A percentile compares a stretch with the other conserved stretches of the same genome.
These are phyloP conservation scores for Cutaneotrichosporon dermatis DNA, from an alignment of 1,284 basidiomycete species.

Conservation along the genomic window DNA sequence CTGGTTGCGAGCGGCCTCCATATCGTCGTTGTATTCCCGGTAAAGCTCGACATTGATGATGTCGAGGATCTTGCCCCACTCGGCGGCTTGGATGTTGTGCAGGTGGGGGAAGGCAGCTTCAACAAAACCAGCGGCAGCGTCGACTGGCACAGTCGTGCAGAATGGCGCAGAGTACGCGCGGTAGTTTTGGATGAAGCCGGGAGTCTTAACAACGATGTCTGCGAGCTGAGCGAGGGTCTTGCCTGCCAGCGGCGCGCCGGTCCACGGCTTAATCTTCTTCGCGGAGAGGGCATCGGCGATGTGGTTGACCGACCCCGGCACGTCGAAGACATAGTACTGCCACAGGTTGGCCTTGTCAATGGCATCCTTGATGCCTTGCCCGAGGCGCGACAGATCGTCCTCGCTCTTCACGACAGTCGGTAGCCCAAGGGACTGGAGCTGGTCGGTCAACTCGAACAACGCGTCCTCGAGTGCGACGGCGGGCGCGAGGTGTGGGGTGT, in stretches of 20 bases:
- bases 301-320: slow-evolving; percentile 47
- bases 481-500: slow-evolving; percentile 80
- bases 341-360: slow-evolving; percentile 69
- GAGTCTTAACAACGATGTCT: slow-evolving; percentile 54
- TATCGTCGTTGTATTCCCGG: slow-evolving; percentile 76
- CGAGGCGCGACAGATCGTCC: slow-evolving; percentile 64
- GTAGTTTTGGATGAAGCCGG: slow-evolving; percentile 58
- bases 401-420: slow-evolving; percentile 59
- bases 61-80: slow-evolving; percentile 73
- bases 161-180: slow-evolving; percentile 63
- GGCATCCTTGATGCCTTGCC: slow-evolving; percentile 60
- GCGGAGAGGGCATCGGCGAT: slow-evolving; percentile 44
- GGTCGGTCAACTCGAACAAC: slow-evolving; percentile 70
- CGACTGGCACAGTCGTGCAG: slow-evolving; percentile 61
- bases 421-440: slow-evolving; percentile 62
- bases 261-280: slow-evolving; percentile 60
- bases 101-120: slow-evolving; percentile 54
- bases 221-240: slow-evolving; percentile 68
- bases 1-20: slow-evolving; percentile 65
- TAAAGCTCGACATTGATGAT: slow-evolving; percentile 84
- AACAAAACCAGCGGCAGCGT: slow-evolving; percentile 66
- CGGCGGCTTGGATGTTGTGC: slow-evolving; percentile 56
- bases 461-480: slow-evolving; percentile 83
- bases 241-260: slow-evolving; percentile 13
- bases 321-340: slow-evolving; percentile 87